Conservation (phyloP, 2,329 filamentous ascomycete species). For the Reticulascus tulasneorum region DNA sequence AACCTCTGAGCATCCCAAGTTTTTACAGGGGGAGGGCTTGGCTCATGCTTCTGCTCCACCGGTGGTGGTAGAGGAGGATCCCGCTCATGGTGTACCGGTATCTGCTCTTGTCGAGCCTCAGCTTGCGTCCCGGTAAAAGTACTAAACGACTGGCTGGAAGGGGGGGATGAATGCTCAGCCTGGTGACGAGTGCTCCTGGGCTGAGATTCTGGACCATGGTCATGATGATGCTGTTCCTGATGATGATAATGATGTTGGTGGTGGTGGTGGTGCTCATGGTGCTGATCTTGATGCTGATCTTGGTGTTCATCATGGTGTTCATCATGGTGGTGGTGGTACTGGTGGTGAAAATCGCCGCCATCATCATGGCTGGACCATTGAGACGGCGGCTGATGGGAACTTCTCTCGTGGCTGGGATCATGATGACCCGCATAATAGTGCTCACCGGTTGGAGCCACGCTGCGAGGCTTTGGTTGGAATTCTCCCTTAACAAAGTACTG, state of each 20-base stretch:
- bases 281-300: constrained; percentile 8
- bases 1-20: constrained; percentile 54
- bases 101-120: constrained; percentile 43
- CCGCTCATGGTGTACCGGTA: constrained; percentile 14
- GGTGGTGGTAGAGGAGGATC: constrained; percentile 23
- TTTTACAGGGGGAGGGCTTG: constrained; percentile 25
- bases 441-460: constrained; percentile 26
- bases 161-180: constrained; percentile 18
- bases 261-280: constrained; percentile 8
- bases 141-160: constrained; percentile 27
- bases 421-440: constrained; percentile 21
- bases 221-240: constrained; percentile 7
- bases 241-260: constrained; percentile 12
- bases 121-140: constrained; percentile 42
- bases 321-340: constrained; percentile 12
- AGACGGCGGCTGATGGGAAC: constrained; percentile 20
- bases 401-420: constrained; percentile 17
- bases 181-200: constrained; percentile 16
- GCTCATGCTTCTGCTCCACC: constrained; percentile 27
- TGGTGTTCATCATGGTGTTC: constrained; percentile 9
- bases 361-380: constrained; percentile 8
- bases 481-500: constrained; percentile 54
- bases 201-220: constrained; percentile 15
- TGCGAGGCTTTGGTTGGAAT: constrained; percentile 33
- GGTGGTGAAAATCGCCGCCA: constrained; percentile 8